phyloP scores from a whole-genome alignment of 2,329 filamentous ascomycete genomes.

The Pseudocercospora pini-densiflorae region DNA sequence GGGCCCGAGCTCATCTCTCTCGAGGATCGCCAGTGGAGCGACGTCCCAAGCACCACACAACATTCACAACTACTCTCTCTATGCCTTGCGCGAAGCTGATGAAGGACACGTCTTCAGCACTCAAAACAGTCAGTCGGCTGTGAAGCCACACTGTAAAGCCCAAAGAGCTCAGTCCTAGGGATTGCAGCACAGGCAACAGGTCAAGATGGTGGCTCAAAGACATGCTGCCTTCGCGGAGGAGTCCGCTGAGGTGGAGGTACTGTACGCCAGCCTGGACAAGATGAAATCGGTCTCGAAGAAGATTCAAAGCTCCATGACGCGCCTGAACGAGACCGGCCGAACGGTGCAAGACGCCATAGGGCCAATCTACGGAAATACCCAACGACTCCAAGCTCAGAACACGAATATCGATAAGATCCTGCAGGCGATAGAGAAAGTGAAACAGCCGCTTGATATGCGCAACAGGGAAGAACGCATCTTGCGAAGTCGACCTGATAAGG shows the following conservation, averaged over 20 bases:
- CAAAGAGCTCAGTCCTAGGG: not conserved
- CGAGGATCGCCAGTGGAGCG: not conserved
- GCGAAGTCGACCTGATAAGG: conserved; percentile 74
- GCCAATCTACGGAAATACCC: conserved; percentile 90
- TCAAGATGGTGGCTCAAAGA: conserved; percentile 59
- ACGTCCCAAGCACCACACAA: not conserved
- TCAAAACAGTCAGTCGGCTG: not conserved
- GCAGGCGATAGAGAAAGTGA: conserved; percentile 82
- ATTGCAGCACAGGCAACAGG: not conserved
- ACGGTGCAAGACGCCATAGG: conserved; percentile 90
- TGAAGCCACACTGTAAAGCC: not conserved
- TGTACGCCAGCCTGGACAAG: conserved; percentile 79
- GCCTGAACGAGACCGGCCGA: conserved; percentile 85
- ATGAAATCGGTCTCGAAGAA: conserved; percentile 93
- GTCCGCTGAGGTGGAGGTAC: conserved; percentile 69
- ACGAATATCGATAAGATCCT: conserved; percentile 87
- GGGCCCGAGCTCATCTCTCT: not conserved
- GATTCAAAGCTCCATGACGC: conserved; percentile 83
- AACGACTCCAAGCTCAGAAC: conserved; percentile 83
- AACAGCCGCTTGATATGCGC: conserved; percentile 90
- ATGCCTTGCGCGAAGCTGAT: not conserved
- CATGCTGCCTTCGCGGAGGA: conserved; percentile 67
- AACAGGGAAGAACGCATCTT: conserved; percentile 92
- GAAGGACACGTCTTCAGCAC: not conserved
- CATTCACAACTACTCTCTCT: not conserved